Evolutionary conservation across 371 early-diverging fungal genomes (phyloP), one percentile per base, ranked within the genome.

Genomic region (Rhizopus delemar): DNA sequence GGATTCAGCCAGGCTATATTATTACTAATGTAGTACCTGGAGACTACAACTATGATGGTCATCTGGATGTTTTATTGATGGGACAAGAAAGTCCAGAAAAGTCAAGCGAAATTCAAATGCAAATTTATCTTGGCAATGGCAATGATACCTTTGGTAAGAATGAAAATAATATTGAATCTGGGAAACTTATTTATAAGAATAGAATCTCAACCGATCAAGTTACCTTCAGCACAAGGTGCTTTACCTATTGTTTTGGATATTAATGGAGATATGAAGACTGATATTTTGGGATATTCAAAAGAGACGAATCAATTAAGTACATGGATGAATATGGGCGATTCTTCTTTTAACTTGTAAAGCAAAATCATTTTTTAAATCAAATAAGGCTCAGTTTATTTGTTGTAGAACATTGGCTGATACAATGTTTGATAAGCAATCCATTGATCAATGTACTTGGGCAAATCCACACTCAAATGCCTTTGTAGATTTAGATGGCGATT

Each of bases 401-500:
- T 50, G n/a, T 50, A 77, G 78, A 38, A 71, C 69, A 8, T 69
- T 75, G 8, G 71, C 75, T 8, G 50, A 60, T 9, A 50, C 55
- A 2, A 13, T 66, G 2, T 60, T 75, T 49, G 66, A 75, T 29
- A 49, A 59, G 43, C 33, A 46, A 9, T 50, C 59, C 7, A 58
- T 70, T 3, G 61, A 68, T 12, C 64, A 79, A 32, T 96, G 97
- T 72, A 70, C 58, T 33, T 82, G 90, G 41, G 69, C 90, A 8
- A 67, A 83, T 54, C 92, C 91, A 5, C 94, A 96, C 67, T 93
- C 93, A 0, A 94, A 89, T 68, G 95, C 93, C 1, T 94, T 95
- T 74, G 69, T 95, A 0, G 97, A 96, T 70, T 62, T 96, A 29
- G 79, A 96, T 65, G 96, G 96, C 31, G 97, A 96, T 75, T 96